Evolutionary conservation across 78 protist genomes (phyloP).

Genomic region (Tieghemostelium lacteum): DNA sequence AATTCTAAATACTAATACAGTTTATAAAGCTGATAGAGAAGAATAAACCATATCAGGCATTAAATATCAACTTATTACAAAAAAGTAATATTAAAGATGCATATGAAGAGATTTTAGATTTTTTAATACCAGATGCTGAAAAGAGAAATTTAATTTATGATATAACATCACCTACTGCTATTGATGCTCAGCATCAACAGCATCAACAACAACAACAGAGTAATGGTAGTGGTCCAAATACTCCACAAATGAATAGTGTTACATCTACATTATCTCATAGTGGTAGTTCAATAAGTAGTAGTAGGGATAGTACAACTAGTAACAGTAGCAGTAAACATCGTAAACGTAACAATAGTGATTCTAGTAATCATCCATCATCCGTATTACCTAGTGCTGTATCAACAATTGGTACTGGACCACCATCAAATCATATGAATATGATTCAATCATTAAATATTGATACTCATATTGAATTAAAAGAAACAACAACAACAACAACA

Average conservation of each 20-base stretch:
- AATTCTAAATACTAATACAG: background rate
- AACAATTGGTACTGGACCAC: background rate
- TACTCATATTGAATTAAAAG: conserved; percentile 3
- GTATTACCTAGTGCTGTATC: background rate
- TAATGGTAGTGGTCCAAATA: background rate
- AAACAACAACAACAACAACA: too few species aligned
- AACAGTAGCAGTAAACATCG: background rate
- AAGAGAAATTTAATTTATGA: conserved; percentile 16
- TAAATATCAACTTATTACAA: conserved; percentile 40
- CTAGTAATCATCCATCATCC: background rate
- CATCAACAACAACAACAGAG: too few species aligned
- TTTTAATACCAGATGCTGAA: conserved; percentile 58
- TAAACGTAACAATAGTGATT: too few species aligned
- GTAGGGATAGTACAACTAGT: background rate
- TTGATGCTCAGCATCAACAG: background rate
- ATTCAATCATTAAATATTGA: conserved; percentile 2
- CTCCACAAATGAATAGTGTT: background rate
- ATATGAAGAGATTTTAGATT: conserved; percentile 38
- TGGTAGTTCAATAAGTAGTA: background rate
- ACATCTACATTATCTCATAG: conserved; percentile 1
- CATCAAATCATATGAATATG: background rate
- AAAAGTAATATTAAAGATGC: conserved; percentile 24
- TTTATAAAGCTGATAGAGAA: conserved; percentile 20
- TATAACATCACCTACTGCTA: background rate
- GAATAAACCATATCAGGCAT: conserved; percentile 28